Evolutionary conservation across 805 yeast species (phyloP).

Genomic region (Blastobotrys muscicola): DNA sequence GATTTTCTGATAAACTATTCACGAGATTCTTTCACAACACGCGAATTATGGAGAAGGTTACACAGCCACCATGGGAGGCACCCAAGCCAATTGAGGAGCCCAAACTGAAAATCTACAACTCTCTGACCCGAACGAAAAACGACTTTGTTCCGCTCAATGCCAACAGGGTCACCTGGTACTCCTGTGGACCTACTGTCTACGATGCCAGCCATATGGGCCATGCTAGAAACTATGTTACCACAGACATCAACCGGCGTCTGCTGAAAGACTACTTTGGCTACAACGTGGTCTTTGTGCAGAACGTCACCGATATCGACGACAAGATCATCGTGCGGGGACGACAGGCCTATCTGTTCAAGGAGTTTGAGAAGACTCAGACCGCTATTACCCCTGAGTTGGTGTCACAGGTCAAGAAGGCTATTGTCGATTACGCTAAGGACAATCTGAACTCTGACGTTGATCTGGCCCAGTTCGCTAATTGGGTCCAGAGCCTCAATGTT

Average conservation of each 20-base stretch:
- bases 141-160: slow-evolving; percentile 62
- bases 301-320: slow-evolving; percentile 98
- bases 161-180: slow-evolving; percentile 77
- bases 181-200: slow-evolving; percentile 97
- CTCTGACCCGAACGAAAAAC: slow-evolving; percentile 73
- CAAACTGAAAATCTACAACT: slow-evolving; percentile 61
- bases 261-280: slow-evolving; percentile 88
- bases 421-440: slow-evolving; percentile 39
- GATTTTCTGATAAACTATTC: background rate
- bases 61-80: slow-evolving; percentile 45
- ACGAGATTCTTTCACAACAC: background rate
- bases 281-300: slow-evolving; percentile 80
- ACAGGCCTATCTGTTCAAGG: slow-evolving; percentile 70
- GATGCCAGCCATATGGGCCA: slow-evolving; percentile 98
- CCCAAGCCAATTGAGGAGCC: slow-evolving; percentile 27
- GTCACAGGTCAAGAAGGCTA: slow-evolving; percentile 34
- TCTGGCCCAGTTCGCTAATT: slow-evolving; percentile 29
- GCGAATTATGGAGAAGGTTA: slow-evolving; percentile 13
- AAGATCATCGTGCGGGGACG: slow-evolving; percentile 93
- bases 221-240: slow-evolving; percentile 92
- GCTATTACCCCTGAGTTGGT: slow-evolving; percentile 30
- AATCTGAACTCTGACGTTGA: slow-evolving; percentile 1
- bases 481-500: slow-evolving; percentile 44
- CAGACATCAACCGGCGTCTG: slow-evolving; percentile 85
- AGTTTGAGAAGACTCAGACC: slow-evolving; percentile 33